Conservation (phyloP, 805 yeast genomes). For the Ogataea polymorpha region DNA sequence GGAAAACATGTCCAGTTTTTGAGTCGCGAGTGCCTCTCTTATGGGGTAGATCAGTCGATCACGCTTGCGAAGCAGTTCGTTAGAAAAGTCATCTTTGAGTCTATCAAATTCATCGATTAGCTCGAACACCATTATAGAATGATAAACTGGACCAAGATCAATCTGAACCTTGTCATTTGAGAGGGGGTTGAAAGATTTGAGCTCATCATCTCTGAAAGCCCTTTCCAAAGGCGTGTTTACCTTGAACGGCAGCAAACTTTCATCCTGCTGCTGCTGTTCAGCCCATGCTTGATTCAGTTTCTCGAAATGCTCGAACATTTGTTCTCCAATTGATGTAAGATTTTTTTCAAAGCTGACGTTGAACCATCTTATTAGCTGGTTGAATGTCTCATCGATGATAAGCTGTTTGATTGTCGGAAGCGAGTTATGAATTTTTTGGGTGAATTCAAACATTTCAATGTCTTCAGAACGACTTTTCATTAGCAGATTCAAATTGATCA, state of each 20-base stretch:
- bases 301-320: constrained; percentile 51
- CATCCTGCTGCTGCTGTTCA: constrained; percentile 40
- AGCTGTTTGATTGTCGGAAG: constrained; percentile 72
- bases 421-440: constrained; percentile 67
- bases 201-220: constrained; percentile 55
- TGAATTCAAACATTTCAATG: constrained; percentile 65
- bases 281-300: constrained; percentile 62
- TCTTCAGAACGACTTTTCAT: constrained; percentile 65
- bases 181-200: constrained; percentile 45
- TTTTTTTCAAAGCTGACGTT: constrained; percentile 59
- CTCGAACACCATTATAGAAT: constrained; percentile 77
- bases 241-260: constrained; percentile 51
- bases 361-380: constrained; percentile 63
- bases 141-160: constrained; percentile 72
- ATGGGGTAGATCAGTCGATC: constrained; percentile 66
- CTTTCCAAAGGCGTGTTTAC: constrained; percentile 85
- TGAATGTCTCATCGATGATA: constrained; percentile 72
- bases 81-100: constrained; percentile 59
- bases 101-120: constrained; percentile 64
- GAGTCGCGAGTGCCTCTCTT: constrained; percentile 38
- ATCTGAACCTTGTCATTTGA: constrained; percentile 45
- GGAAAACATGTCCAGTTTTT: constrained; percentile 29
- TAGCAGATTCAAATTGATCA: constrained; percentile 76
- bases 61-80: constrained; percentile 69
- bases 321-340: constrained; percentile 54